Evolutionary conservation across 177 flowering plant genomes (phyloP), one percentile per base, ranked within the genome.

Genomic region (Tripterygium wilfordii): DNA sequence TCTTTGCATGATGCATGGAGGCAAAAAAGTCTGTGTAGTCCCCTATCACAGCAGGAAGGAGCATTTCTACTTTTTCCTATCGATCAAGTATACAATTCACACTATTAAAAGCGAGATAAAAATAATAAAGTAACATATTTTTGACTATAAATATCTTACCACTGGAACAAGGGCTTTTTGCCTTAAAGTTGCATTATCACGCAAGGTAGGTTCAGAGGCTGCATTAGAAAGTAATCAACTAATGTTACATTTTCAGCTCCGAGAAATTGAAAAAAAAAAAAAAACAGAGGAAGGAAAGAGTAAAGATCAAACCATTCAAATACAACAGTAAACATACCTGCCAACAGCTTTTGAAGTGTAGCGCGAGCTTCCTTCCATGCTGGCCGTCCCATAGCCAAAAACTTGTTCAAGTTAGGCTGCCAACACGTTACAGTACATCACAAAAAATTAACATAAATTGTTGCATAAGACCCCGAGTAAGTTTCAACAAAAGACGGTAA

Each of bases 331-430:
- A 49, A 9, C 64, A 24, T 73, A 81, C 99, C 68, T 55, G 97
- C 89, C 48, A 94, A 47, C 13, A 94, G 75, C 60, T 70, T 86
- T 63, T 89, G 99, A 45, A 89, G 71, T 5, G 88, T 85, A 4
- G 77, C 55, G 7, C 99, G 97, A 47, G 99, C 99, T 63, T 94
- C 97, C 62, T 77, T 89, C 99, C 99, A 89, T 26, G 99, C 97
- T 35, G 88, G 95, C 39, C 83, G 66, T 32, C 99, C 96, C 90
- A 94, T 12, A 33, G 57, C 82, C 64, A 94, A 19, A 27, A 94
- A 83, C 61, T 70, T 81, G 67, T 94, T 94, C 29, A 94, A 85
- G 68, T 75, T 77, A 46, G 85, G 69, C 97, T 94, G 79, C 24
- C 48, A 58, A 3, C 43, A 57, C 22, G 36, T n/a, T n/a, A n/a